Evolutionary conservation across 23 red algal species (phyloP), one percentile per base, ranked within the genome.

Genomic region (Rhodosorus marinus): DNA sequence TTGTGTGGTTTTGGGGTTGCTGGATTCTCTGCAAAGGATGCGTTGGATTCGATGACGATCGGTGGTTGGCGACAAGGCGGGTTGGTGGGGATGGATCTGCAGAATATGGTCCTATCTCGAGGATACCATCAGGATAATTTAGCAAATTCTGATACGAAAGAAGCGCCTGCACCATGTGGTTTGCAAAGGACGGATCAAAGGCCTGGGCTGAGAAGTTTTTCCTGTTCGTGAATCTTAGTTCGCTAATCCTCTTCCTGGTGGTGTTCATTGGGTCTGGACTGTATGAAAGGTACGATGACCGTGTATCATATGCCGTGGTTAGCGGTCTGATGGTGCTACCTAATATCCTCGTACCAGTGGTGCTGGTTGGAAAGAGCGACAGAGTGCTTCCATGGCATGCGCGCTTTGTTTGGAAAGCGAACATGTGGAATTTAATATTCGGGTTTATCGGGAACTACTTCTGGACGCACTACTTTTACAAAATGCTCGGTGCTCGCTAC

Each of bases 381-480:
- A 49, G 54, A 0, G 5, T 5, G 0, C 52, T 56, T 20, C 53
- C 76, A 7, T 66, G 49, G 8, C 8, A 20, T 1, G 59, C 80
- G 0, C 88, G 88, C 28, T 95, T 84, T 28, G 67, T 65, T 34
- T 56, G 83, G 23, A 95, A 95, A 47, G 88, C 67, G 0, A 67
- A 51, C 11, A 14, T 80, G 28, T 95, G 88, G 88, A 84, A 81
- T 40, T 54, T 57, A 27, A 60, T 95, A 6, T 95, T 95, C 34
- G 70, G 62, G 0, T 95, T 84, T 49, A 70, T 80, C 41, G 88
- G 88, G 17, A 95, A 95, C 66, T 95, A 84, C 43, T 83, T 95
- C 30, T 95, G 88, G 88, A 85, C 88, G 2, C 88, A 95, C 72
- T 95, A 95, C 51, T 95, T 95, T 57, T 95, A 95, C 50, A 9